phyloP scores from a whole-genome alignment of 106 monocot species.

The Amphibolis antarctica region DNA sequence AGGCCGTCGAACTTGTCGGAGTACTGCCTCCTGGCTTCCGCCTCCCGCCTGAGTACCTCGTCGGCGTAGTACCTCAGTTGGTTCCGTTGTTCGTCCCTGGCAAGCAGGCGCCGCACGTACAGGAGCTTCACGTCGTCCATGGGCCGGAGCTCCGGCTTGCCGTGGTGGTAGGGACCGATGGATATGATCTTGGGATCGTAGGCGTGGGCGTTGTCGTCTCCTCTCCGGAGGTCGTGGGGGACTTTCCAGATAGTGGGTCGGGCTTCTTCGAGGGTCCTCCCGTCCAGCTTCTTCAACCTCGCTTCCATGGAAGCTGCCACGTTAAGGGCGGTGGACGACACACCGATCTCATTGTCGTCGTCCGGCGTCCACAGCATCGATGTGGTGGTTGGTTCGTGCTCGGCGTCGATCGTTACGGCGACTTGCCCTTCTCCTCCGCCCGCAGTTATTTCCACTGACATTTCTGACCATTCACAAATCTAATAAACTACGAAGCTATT shows the following conservation, averaged over 20 bases:
- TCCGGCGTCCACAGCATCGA: too few species aligned
- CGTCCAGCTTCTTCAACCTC: neutral
- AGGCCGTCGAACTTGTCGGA: neutral
- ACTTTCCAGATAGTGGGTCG: neutral
- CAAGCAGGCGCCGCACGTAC: neutral
- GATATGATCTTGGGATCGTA: slow-evolving; percentile 30
- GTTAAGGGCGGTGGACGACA: neutral
- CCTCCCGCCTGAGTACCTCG: neutral
- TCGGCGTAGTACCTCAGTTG: neutral
- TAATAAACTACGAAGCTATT: too few species aligned
- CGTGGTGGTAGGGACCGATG: slow-evolving; percentile 53
- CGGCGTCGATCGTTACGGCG: too few species aligned
- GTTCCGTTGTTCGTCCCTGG: neutral
- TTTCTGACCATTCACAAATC: too few species aligned
- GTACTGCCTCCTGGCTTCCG: neutral
- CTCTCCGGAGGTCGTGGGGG: neutral
- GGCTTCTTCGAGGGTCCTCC: neutral
- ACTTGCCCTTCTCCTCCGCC: too few species aligned
- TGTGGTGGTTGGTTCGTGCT: too few species aligned
- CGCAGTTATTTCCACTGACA: too few species aligned
- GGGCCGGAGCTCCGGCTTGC: neutral
- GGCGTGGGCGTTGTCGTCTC: neutral
- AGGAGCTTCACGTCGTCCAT: slow-evolving; percentile 5
- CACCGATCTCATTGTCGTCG: too few species aligned
- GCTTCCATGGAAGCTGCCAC: neutral